Evolutionary conservation across 1,284 basidiomycete genomes (phyloP).

Genomic region (Apiotrichum gamsii): DNA sequence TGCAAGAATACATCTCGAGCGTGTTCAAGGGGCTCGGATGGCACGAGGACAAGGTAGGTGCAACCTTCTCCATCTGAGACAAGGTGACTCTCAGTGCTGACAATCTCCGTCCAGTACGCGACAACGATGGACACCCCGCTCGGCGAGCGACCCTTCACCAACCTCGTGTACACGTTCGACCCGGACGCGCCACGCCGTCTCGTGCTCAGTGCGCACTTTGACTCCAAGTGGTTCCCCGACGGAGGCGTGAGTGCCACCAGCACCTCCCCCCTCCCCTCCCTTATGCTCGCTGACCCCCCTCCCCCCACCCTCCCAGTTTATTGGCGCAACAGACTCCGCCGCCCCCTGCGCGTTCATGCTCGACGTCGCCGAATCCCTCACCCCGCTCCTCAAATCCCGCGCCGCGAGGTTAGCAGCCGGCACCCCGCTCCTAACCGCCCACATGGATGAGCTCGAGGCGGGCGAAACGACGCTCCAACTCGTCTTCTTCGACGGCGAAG

Average conservation of each 20-base stretch:
- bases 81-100: not conserved
- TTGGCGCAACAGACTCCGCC: conserved; percentile 96
- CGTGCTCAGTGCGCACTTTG: conserved; percentile 88
- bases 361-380: conserved; percentile 74
- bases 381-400: conserved; percentile 64
- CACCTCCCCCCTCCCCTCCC: not conserved
- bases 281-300: no score
- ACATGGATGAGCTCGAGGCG: conserved; percentile 64
- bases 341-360: conserved; percentile 91
- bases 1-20: conserved; percentile 67
- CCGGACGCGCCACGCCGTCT: conserved; percentile 72
- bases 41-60: conserved; percentile 61
- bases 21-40: conserved; percentile 68
- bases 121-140: conserved; percentile 60
- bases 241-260: conserved; percentile 8
- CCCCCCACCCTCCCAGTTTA: conserved; percentile 56
- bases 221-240: conserved; percentile 79
- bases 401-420: conserved; percentile 54
- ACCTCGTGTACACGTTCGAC: conserved; percentile 91
- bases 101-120: not conserved
- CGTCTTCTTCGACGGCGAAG: conserved; percentile 98
- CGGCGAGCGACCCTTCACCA: conserved; percentile 74
- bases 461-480: conserved; percentile 81
- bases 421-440: conserved; percentile 24
- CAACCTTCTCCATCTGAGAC: conserved; percentile 13